Conservation (phyloP, 164 flowering plant genomes). For the Amborella trichopoda region DNA sequence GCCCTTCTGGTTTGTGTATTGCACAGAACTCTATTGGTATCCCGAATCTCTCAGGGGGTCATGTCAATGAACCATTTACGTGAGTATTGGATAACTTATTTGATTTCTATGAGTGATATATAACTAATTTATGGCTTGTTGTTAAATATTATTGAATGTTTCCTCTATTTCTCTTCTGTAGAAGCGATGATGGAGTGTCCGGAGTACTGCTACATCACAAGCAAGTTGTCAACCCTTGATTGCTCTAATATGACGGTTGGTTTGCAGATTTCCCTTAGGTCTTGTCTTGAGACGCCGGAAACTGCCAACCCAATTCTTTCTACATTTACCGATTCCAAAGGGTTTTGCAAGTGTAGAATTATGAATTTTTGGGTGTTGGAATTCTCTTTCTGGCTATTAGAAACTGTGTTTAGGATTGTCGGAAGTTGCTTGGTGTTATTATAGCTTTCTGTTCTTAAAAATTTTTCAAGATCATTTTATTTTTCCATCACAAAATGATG, state of each 20-base stretch:
- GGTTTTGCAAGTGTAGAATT: too few relatives aligned
- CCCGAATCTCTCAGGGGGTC: constrained; percentile 78
- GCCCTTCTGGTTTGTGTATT: background rate
- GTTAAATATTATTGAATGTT: constrained; percentile 4
- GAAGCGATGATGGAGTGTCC: constrained; percentile 83
- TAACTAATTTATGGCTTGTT: constrained; percentile 1
- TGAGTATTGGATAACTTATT: constrained; percentile 19
- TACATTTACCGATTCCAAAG: too few relatives aligned
- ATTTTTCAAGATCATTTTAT: too few relatives aligned
- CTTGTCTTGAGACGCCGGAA: constrained; percentile 16
- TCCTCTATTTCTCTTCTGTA: constrained; percentile 18
- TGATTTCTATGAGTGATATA: background rate
- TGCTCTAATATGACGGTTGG: constrained; percentile 41
- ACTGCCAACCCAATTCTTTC: constrained; percentile 1
- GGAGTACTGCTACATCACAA: constrained; percentile 98
- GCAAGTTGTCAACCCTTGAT: constrained; percentile 66
- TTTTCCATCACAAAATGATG: too few relatives aligned
- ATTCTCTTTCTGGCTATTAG: too few relatives aligned
- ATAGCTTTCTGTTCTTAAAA: too few relatives aligned
- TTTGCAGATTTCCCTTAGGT: constrained; percentile 35
- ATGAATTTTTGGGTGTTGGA: too few relatives aligned
- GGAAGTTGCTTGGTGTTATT: too few relatives aligned
- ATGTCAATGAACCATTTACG: constrained; percentile 85
- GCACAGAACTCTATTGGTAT: constrained; percentile 81
- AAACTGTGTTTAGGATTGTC: too few relatives aligned